A percentile compares a stretch with the other conserved stretches of the same genome.
Conservation (phyloP, 2,329 filamentous ascomycete genomes). For the Pyrenochaeta sp. region DNA sequence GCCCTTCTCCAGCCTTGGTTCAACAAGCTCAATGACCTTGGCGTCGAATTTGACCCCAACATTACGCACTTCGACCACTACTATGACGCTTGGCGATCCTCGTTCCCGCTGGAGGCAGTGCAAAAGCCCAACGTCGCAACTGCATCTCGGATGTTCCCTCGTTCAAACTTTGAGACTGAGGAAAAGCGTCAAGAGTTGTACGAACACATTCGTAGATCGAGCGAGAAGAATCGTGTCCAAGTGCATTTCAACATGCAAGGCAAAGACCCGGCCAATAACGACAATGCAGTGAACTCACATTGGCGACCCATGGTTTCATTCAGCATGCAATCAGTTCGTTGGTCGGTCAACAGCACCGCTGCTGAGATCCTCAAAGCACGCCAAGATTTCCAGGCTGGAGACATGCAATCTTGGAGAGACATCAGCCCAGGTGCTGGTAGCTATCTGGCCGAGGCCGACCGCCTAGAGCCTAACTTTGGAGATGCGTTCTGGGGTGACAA, state of each 20-base stretch:
- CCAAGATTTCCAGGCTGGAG: conserved; percentile 34
- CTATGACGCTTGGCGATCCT: conserved; percentile 44
- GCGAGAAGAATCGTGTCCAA: conserved; percentile 46
- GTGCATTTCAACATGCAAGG: conserved; percentile 49
- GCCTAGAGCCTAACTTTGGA: conserved; percentile 44
- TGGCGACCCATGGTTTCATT: conserved; percentile 38
- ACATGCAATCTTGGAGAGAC: conserved; percentile 45
- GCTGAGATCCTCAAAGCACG: conserved; percentile 34
- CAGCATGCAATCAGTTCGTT: conserved; percentile 43
- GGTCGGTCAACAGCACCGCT: conserved; percentile 41
- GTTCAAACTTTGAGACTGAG: conserved; percentile 42
- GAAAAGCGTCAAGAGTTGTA: conserved; percentile 43
- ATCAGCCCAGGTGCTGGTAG: conserved; percentile 39
- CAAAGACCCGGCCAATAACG: conserved; percentile 35
- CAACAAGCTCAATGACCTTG: conserved; percentile 35
- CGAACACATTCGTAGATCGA: conserved; percentile 36
- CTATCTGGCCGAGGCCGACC: conserved; percentile 44
- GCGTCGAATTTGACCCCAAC: conserved; percentile 44
- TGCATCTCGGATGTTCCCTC: conserved; percentile 44
- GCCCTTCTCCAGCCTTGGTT: conserved; percentile 45
- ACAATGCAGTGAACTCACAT: conserved; percentile 43
- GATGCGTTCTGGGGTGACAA: conserved; percentile 43
- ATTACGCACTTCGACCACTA: conserved; percentile 43
- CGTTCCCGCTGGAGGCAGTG: conserved; percentile 46
- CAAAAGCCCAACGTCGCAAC: conserved; percentile 45